Conservation (phyloP, 1,284 basidiomycete genomes). For the Microstroma glucosiphilum region DNA sequence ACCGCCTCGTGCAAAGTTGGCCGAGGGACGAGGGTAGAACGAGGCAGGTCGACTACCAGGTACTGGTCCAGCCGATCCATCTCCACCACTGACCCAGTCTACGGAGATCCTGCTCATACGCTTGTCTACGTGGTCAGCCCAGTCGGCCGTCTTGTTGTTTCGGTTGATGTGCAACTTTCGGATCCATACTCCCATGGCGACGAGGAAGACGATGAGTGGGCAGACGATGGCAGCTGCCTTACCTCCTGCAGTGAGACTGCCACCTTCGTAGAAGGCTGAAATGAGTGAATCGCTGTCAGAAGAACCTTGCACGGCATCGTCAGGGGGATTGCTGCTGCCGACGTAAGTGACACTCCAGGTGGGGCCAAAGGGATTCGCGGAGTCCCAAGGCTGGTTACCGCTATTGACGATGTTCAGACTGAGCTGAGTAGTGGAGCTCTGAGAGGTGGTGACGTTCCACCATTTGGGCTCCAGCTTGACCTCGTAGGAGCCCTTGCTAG, state of each 20-base stretch:
- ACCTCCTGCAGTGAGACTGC: constrained; percentile 34
- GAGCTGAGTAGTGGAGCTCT: constrained; percentile 17
- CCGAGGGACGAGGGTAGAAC: constrained; percentile 24
- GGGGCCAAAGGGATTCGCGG: constrained; percentile 40
- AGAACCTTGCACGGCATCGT: constrained; percentile 26
- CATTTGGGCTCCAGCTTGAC: constrained; percentile 38
- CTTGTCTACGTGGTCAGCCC: constrained; percentile 48
- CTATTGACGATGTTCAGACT: constrained; percentile 47
- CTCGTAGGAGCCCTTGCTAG: constrained; percentile 22
- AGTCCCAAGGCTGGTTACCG: constrained; percentile 49
- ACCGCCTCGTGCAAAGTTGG: constrained; percentile 9
- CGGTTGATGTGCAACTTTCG: constrained; percentile 47
- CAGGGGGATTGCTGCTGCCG: constrained; percentile 26
- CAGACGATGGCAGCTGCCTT: constrained; percentile 46
- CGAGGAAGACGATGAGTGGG: constrained; percentile 34
- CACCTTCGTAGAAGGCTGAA: constrained; percentile 34
- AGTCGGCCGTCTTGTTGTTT: constrained; percentile 47
- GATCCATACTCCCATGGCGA: constrained; percentile 31
- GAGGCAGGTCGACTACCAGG: constrained; percentile 39
- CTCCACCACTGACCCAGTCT: constrained; percentile 41
- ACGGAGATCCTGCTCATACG: constrained; percentile 46
- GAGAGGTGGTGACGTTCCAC: constrained; percentile 34
- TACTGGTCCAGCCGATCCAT: constrained; percentile 35
- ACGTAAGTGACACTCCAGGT: constrained; percentile 39
- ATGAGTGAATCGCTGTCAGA: constrained; percentile 17